Conservation (phyloP, 257 asterid species). For the Jaltomata sinuosa region DNA sequence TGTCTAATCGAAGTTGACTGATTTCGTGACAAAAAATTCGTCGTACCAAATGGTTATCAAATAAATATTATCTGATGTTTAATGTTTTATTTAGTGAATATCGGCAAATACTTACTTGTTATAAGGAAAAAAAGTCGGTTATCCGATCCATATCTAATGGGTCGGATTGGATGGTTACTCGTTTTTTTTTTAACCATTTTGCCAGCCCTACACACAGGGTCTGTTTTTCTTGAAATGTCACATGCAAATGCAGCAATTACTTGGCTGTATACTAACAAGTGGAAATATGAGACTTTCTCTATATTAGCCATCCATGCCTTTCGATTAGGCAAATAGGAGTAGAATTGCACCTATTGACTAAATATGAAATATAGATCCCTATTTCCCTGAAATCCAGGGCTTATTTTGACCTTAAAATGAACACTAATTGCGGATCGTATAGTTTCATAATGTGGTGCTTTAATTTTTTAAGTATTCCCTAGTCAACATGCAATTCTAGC, state of each 20-base stretch:
- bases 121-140: too few relatives aligned
- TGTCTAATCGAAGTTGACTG: not conserved
- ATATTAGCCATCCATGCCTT: not conserved
- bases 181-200: too few relatives aligned
- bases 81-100: too few relatives aligned
- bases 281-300: not conserved
- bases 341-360: not conserved
- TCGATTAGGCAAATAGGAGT: not conserved
- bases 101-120: too few relatives aligned
- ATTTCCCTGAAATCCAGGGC: slow-evolving; percentile 10
- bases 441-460: not conserved
- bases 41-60: not conserved
- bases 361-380: not conserved
- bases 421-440: not conserved
- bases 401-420: slow-evolving; percentile 6
- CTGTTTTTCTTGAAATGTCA: not conserved
- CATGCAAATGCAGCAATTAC: too few relatives aligned
- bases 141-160: too few relatives aligned
- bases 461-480: not conserved
- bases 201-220: too few relatives aligned
- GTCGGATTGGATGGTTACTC: too few relatives aligned
- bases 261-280: not conserved
- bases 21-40: not conserved
- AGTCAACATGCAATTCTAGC: not conserved
- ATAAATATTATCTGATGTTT: not conserved